These are phyloP conservation scores for Pseudogymnoascus sp. DNA, from an alignment of 2,329 filamentous ascomycete species.

Conservation along the genomic window DNA sequence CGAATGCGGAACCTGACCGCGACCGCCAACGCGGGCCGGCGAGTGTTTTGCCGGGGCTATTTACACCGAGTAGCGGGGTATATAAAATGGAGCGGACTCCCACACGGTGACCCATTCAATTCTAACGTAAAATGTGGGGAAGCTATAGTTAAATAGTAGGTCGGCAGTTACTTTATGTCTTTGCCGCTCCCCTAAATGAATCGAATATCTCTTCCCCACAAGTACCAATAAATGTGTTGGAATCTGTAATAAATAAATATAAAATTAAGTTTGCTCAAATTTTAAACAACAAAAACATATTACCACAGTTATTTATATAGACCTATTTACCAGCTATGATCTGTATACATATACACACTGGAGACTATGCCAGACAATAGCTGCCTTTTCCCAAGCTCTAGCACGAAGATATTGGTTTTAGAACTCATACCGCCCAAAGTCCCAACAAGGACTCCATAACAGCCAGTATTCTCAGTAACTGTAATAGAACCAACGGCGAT, in stretches of 20 bases:
- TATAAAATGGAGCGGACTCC: not conserved
- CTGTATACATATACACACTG: not conserved
- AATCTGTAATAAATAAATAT: not conserved
- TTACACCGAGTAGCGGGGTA: constrained; percentile 2
- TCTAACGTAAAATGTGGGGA: not conserved
- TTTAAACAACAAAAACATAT: not conserved
- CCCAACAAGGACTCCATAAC: not conserved
- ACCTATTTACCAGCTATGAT: not conserved
- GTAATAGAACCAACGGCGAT: not conserved
- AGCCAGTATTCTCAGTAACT: not conserved
- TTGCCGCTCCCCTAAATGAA: too few species aligned
- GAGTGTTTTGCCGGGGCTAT: not conserved
- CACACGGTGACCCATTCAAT: not conserved
- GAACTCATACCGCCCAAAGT: not conserved
- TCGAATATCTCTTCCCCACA: not conserved
- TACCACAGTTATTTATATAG: too few species aligned
- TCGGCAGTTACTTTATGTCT: not conserved
- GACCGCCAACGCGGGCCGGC: not conserved
- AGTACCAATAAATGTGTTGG: not conserved
- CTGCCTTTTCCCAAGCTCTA: not conserved
- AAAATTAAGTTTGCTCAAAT: not conserved
- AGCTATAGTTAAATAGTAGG: not conserved
- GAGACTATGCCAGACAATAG: not conserved
- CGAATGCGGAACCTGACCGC: not conserved
- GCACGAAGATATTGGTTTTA: not conserved